A percentile compares a stretch with the other conserved stretches of the same genome.
Conservation (phyloP, 768 basidiomycete species). For the Sarcomyxa edulis region DNA sequence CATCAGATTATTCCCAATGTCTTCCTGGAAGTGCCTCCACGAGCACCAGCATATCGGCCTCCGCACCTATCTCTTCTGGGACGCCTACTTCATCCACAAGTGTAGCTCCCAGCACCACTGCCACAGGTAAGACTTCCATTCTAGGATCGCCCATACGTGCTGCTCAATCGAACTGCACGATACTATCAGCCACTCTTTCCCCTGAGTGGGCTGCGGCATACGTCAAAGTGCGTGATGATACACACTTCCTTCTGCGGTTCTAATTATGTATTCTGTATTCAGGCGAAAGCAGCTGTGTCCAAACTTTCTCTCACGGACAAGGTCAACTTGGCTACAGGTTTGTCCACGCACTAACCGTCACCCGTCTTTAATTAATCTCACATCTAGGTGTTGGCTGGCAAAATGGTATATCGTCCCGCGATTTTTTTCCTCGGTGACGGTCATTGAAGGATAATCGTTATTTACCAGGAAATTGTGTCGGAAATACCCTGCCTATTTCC, state of each 20-base stretch:
- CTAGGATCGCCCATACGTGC: conserved; percentile 17
- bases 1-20: conserved; percentile 45
- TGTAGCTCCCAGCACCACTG: conserved; percentile 13
- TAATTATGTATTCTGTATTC: neutral
- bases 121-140: conserved; percentile 15
- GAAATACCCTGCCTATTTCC: conserved; percentile 42
- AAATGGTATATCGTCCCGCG: conserved; percentile 20
- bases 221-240: conserved; percentile 32
- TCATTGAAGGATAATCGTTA: neutral
- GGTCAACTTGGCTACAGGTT: conserved; percentile 51
- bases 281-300: conserved; percentile 45
- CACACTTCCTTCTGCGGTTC: neutral
- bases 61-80: conserved; percentile 17
- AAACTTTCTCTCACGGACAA: conserved; percentile 53
- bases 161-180: conserved; percentile 9
- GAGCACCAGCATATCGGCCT: conserved; percentile 16
- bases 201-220: conserved; percentile 52
- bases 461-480: conserved; percentile 37
- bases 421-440: no score
- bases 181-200: conserved; percentile 30
- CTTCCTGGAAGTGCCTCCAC: conserved; percentile 30
- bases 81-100: conserved; percentile 16
- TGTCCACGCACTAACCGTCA: neutral
- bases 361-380: conserved; percentile 4
- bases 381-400: conserved; percentile 35